Base-by-base conservation (phyloP, 495 filamentous ascomycete species). In the Thermochaetoides thermophila region DNA sequence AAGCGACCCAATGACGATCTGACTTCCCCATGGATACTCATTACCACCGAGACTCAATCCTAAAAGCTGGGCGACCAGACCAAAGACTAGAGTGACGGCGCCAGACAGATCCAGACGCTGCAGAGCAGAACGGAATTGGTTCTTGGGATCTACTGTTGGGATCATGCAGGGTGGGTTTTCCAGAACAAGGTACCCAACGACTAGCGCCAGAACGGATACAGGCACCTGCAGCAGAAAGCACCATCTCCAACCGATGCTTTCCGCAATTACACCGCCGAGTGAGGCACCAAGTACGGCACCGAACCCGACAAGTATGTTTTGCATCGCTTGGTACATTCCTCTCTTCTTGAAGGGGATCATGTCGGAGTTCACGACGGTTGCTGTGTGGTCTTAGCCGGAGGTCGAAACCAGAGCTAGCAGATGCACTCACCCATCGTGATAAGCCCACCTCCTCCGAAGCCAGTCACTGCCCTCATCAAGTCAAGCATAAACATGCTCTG, bases 361-460 rank as follows among this genome's bases (percentile, higher is more conserved):
- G 51, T 76, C 74, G 0, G 71, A 74, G 44, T 76, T 77, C 38
- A 78, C 65, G 25, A 77, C 73, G 0, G 74, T 77, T 2, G 73
- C 72, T 71, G 31, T 30, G 7, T 1, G n/a, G 40, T 38, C 35
- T 51, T 32, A 28, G 29, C 27, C 13, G 16, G 17, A 20, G 23
- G 9, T 10, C 22, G 16, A 1, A 13, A 26, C 2, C 3, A 22
- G 4, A 2, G 2, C 1, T 28, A n/a, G 8, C 2, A 16, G 13
- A 16, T 5, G n/a, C 2, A 53, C 59, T 39, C 47, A 69, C 67
- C 71, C 70, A 74, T 73, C 0, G 70, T 73, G 54, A 75, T 74
- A 24, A 75, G 44, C 0, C 69, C 70, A 0, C 69, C 68, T 1
- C 72, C 74, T 5, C 72, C 74, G 34, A 77, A 64, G 0, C 72